Percentiles rank a stretch among this genome's conserved stretches.
phyloP scores from a whole-genome alignment of 2,329 filamentous ascomycete genomes.

The Penicillium janthinellum region DNA sequence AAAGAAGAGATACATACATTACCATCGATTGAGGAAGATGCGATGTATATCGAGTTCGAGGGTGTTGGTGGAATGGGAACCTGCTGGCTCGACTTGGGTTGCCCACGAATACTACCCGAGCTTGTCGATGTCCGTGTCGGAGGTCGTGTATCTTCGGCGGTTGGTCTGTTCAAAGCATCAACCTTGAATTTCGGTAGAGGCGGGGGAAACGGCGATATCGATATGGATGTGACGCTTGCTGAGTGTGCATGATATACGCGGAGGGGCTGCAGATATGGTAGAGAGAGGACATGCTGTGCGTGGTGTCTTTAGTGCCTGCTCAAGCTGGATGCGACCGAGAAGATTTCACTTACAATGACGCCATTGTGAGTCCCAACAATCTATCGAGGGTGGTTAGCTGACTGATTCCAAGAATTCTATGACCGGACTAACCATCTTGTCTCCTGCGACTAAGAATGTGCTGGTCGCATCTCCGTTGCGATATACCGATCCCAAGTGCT shows the following conservation, averaged over 20 bases:
- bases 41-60: slow-evolving; percentile 90
- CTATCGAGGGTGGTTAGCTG: slow-evolving; percentile 52
- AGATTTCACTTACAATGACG: slow-evolving; percentile 71
- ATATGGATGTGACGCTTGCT: slow-evolving; percentile 85
- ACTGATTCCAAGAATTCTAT: background rate
- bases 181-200: slow-evolving; percentile 51
- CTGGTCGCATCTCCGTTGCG: slow-evolving; percentile 95
- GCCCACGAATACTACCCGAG: slow-evolving; percentile 35
- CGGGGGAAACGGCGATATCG: slow-evolving; percentile 82
- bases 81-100: slow-evolving; percentile 27
- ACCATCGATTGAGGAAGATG: slow-evolving; percentile 91
- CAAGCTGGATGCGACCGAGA: background rate
- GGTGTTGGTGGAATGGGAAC: slow-evolving; percentile 66
- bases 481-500: slow-evolving; percentile 77
- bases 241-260: slow-evolving; percentile 90
- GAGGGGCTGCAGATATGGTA: slow-evolving; percentile 78
- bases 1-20: slow-evolving; percentile 91
- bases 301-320: slow-evolving; percentile 20
- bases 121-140: slow-evolving; percentile 30
- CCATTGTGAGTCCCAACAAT: slow-evolving; percentile 95
- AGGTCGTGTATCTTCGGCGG: slow-evolving; percentile 31
- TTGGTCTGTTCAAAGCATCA: slow-evolving; percentile 39
- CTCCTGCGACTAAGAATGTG: slow-evolving; percentile 82
- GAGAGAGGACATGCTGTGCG: slow-evolving; percentile 74
- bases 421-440: slow-evolving; percentile 77